Base-by-base conservation (phyloP, 208 protist species). In the Trypanosoma brucei region DNA sequence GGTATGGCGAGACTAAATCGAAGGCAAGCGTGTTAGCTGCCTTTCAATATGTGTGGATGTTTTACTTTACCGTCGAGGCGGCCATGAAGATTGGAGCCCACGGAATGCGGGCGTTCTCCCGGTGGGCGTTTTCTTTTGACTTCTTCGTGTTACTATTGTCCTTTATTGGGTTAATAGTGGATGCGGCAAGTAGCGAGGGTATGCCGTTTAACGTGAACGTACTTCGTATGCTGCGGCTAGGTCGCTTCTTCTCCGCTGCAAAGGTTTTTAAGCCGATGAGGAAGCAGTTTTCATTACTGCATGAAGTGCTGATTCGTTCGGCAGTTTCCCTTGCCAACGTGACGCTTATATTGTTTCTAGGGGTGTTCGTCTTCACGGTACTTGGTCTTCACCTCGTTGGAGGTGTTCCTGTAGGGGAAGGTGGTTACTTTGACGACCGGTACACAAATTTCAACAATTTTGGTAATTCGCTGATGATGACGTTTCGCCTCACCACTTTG, bases 391-490 rank as follows among this genome's bases (percentile, higher is more conserved):
- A 96, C 67, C 74, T 95, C 71, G 70, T 96, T 65, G 89, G 86
- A 45, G 90, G 84, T 74, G 68, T 93, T 46, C 69, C 89, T 9
- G 83, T 88, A 51, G 87, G 79, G 51, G 55, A 31, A 42, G 76
- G 78, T 34, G 66, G 76, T 55, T 88, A 83, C 71, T 84, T 93
- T 69, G 81, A 93, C 59, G 61, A 55, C 55, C 80, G 39, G 46
- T 93, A 94, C 70, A 91, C 93, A 68, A 96, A 94, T 76, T 96
- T 93, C 65, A 53, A 65, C 45, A 93, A 80, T 54, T 92, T 94
- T 50, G 80, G 84, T 37, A 91, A 94, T 59, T 62, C 88, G 45
- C 61, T 96, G 42, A 88, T 95, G 34, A 91, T 96, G 83, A 79
- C 86, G 39, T 92, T 95, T 72, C 86, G 87, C 37, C 76, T 95